phyloP scores from a whole-genome alignment of 1,284 basidiomycete genomes.

The Polyporus tsugae region DNA sequence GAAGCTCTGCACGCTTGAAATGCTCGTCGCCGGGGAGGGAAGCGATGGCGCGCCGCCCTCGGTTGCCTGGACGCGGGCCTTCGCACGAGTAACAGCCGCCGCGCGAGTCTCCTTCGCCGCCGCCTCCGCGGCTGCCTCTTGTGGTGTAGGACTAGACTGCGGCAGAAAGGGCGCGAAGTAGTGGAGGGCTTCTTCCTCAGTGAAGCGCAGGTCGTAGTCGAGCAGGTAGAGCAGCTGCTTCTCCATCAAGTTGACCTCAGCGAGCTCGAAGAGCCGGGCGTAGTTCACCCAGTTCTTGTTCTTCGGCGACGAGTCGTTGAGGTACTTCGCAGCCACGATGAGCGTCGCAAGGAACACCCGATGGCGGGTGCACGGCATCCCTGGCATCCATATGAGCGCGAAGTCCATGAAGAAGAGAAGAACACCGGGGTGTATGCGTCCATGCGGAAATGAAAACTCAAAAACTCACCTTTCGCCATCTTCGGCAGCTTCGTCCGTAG shows the following conservation, averaged over 20 bases:
- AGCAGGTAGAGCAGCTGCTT: constrained; percentile 90
- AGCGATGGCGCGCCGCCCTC: constrained; percentile 44
- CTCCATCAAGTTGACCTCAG: constrained; percentile 97
- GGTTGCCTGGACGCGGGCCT: constrained; percentile 61
- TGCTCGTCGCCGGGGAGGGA: constrained; percentile 36
- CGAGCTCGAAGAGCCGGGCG: constrained; percentile 76
- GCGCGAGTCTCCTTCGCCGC: constrained; percentile 54
- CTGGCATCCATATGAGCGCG: constrained; percentile 47
- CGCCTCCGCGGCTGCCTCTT: constrained; percentile 34
- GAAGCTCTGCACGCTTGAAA: constrained; percentile 55
- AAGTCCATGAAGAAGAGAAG: constrained; percentile 16
- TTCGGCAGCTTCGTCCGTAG: constrained; percentile 83
- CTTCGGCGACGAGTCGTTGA: constrained; percentile 96
- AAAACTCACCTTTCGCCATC: constrained; percentile 82
- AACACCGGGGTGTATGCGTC: constrained; percentile 9
- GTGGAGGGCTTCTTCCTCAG: constrained; percentile 76
- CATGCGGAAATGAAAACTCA: constrained; percentile 12
- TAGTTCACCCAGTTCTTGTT: constrained; percentile 94
- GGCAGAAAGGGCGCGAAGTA: constrained; percentile 71
- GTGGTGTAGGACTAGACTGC: constrained; percentile 26
- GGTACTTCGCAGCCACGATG: constrained; percentile 96
- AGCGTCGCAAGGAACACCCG: constrained; percentile 95
- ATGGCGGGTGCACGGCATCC: constrained; percentile 92
- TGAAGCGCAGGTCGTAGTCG: constrained; percentile 89
- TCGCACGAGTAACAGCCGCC: constrained; percentile 66